phyloP scores from a whole-genome alignment of 139 green algal species.

The Prasinococcaceae sp. region DNA sequence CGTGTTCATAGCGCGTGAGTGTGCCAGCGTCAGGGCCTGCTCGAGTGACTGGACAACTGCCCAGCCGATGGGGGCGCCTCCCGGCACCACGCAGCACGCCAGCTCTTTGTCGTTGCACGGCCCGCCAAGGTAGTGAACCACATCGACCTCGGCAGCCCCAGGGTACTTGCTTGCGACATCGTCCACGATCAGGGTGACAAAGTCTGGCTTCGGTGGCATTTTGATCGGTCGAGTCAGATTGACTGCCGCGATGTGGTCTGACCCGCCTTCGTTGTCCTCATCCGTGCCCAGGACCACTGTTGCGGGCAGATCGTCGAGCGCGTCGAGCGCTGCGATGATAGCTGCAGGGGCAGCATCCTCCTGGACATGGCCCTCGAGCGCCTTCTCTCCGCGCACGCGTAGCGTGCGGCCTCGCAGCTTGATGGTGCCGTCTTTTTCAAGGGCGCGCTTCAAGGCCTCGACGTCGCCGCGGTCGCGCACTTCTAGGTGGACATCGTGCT shows the following conservation, averaged over 20 bases:
- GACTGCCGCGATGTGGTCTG: constrained; percentile 9
- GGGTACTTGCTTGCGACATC: not conserved
- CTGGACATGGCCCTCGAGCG: too few species aligned
- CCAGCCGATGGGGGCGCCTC: constrained; percentile 2
- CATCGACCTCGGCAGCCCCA: not conserved
- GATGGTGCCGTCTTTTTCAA: too few species aligned
- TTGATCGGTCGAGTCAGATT: not conserved
- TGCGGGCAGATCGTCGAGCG: too few species aligned
- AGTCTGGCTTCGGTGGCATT: not conserved
- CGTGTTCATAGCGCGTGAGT: not conserved
- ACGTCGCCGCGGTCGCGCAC: too few species aligned
- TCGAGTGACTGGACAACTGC: constrained; percentile 4
- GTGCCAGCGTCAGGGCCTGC: constrained; percentile 1
- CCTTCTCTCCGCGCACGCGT: too few species aligned
- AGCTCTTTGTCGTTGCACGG: constrained; percentile 9
- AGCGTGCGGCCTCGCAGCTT: too few species aligned
- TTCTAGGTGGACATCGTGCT: too few species aligned
- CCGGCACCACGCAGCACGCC: constrained; percentile 10
- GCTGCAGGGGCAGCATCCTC: too few species aligned
- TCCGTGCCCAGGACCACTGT: too few species aligned
- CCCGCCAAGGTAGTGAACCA: constrained; percentile 3
- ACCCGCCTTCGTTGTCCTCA: constrained; percentile 4
- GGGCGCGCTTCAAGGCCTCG: too few species aligned
- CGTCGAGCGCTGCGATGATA: too few species aligned
- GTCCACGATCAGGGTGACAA: not conserved